Evolutionary conservation across 2,329 filamentous ascomycete genomes (phyloP).

Genomic region (Lecanicillium sp.): DNA sequence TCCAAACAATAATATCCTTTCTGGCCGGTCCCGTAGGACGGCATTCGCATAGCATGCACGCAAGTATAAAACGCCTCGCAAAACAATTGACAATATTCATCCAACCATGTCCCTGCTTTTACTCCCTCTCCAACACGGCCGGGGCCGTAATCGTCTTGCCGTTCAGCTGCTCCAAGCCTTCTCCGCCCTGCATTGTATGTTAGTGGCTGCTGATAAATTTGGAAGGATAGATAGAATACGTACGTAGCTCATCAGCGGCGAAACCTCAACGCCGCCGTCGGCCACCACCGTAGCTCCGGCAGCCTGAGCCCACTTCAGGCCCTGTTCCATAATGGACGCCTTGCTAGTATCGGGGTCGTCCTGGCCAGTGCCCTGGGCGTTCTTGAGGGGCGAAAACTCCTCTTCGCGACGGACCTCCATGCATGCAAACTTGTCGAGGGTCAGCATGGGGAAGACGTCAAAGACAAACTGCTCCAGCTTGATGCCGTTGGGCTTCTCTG

Average conservation of each 20-base stretch:
- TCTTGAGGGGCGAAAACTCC: slow-evolving; percentile 97
- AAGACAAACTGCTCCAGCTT: slow-evolving; percentile 99
- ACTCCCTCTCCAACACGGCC: slow-evolving; percentile 41
- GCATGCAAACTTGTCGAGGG: slow-evolving; percentile 83
- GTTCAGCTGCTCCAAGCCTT: slow-evolving; percentile 50
- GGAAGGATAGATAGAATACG: not conserved
- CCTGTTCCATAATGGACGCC: slow-evolving; percentile 82
- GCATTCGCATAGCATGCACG: too few species aligned
- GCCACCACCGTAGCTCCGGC: slow-evolving; percentile 70
- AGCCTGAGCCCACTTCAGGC: slow-evolving; percentile 73
- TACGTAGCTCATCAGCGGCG: slow-evolving; percentile 89
- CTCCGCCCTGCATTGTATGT: slow-evolving; percentile 42
- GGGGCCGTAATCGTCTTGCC: slow-evolving; percentile 46
- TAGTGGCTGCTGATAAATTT: slow-evolving; percentile 11
- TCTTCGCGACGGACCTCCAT: slow-evolving; percentile 96
- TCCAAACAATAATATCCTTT: too few species aligned
- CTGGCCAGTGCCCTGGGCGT: slow-evolving; percentile 73
- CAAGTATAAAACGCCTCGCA: too few species aligned
- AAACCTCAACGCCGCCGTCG: slow-evolving; percentile 74
- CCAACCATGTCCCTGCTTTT: too few species aligned
- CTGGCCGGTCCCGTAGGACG: too few species aligned
- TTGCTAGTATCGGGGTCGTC: slow-evolving; percentile 93
- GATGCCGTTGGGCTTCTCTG: slow-evolving; percentile 92
- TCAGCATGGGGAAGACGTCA: slow-evolving; percentile 88
- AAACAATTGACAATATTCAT: too few species aligned